phyloP scores from a whole-genome alignment of 2,329 filamentous ascomycete species.

The Hypoxylon sp. region DNA sequence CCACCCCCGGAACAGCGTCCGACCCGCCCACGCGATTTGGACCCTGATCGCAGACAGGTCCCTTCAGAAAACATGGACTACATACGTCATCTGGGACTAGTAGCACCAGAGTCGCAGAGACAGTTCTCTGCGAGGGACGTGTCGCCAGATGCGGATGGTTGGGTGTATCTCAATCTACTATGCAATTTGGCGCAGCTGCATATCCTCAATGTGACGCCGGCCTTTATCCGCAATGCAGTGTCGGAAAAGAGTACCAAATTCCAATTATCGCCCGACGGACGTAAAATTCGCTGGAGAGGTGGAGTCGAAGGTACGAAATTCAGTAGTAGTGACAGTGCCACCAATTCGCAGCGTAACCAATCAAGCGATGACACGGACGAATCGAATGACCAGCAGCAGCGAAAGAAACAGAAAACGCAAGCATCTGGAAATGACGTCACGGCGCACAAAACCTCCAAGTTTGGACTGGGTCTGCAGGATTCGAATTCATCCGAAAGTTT shows the following conservation, averaged over 20 bases:
- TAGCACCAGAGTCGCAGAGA: slow-evolving; percentile 69
- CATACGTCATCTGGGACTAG: slow-evolving; percentile 79
- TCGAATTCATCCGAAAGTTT: slow-evolving; percentile 65
- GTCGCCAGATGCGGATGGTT: slow-evolving; percentile 76
- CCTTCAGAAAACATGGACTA: slow-evolving; percentile 85
- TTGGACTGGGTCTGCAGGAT: slow-evolving; percentile 55
- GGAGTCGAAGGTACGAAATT: slow-evolving; percentile 75
- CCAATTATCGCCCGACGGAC: slow-evolving; percentile 82
- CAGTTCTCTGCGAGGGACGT: slow-evolving; percentile 64
- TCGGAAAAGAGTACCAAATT: slow-evolving; percentile 79
- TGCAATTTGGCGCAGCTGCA: slow-evolving; percentile 88
- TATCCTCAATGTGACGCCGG: slow-evolving; percentile 84
- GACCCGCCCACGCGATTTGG: slow-evolving; percentile 81
- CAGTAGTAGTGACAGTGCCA: slow-evolving; percentile 74
- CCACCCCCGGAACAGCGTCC: slow-evolving; percentile 78
- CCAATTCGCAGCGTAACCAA: slow-evolving; percentile 63
- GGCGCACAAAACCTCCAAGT: slow-evolving; percentile 59
- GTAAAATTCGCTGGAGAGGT: slow-evolving; percentile 85
- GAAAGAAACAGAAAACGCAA: slow-evolving; percentile 63
- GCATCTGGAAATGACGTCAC: slow-evolving; percentile 56
- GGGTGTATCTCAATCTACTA: slow-evolving; percentile 86
- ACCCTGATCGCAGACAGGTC: slow-evolving; percentile 81
- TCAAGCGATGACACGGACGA: slow-evolving; percentile 66
- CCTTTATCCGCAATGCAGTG: slow-evolving; percentile 82
- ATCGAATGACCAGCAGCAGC: slow-evolving; percentile 59